Conservation (phyloP, 2,329 filamentous ascomycete genomes). For the Aspergillus intermedius region DNA sequence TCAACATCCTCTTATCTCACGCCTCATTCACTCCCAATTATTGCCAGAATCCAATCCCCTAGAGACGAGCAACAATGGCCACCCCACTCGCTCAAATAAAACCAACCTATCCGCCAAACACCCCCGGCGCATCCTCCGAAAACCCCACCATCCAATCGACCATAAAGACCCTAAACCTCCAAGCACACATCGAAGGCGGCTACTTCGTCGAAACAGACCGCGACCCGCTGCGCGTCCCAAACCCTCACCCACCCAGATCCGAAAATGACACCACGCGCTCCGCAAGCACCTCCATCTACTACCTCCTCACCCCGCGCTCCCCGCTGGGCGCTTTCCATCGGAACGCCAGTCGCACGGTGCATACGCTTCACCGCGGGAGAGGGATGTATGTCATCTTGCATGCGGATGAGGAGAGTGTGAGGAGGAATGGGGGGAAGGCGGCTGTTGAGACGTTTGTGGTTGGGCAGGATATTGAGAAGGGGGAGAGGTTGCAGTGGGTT, state of each 20-base stretch:
- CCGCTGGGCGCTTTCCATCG: slow-evolving; percentile 58
- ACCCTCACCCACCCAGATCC: slow-evolving; percentile 33
- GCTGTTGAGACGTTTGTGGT: slow-evolving; percentile 60
- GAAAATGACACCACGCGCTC: slow-evolving; percentile 42
- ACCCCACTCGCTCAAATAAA: background rate
- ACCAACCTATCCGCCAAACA: background rate
- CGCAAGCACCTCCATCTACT: slow-evolving; percentile 58
- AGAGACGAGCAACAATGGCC: background rate
- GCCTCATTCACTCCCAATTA: too few species aligned
- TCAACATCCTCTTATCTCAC: too few species aligned
- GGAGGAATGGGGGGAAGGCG: slow-evolving; percentile 29
- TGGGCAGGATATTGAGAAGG: slow-evolving; percentile 50
- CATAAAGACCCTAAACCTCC: slow-evolving; percentile 44
- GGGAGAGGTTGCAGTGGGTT: slow-evolving; percentile 61
- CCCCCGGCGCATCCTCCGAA: slow-evolving; percentile 18
- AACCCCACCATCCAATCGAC: slow-evolving; percentile 27
- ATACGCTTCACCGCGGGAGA: slow-evolving; percentile 58
- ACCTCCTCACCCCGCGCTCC: slow-evolving; percentile 52
- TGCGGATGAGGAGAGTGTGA: slow-evolving; percentile 38
- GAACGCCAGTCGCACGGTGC: slow-evolving; percentile 56
- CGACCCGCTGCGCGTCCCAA: slow-evolving; percentile 46
- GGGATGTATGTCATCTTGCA: slow-evolving; percentile 61
- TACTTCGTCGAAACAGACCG: slow-evolving; percentile 60
- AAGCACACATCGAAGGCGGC: slow-evolving; percentile 57
- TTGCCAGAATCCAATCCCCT: too few species aligned